Evolutionary conservation across 257 asterid species (phyloP), one percentile per base, ranked within the genome.

Genomic region (Eustoma russellianum): DNA sequence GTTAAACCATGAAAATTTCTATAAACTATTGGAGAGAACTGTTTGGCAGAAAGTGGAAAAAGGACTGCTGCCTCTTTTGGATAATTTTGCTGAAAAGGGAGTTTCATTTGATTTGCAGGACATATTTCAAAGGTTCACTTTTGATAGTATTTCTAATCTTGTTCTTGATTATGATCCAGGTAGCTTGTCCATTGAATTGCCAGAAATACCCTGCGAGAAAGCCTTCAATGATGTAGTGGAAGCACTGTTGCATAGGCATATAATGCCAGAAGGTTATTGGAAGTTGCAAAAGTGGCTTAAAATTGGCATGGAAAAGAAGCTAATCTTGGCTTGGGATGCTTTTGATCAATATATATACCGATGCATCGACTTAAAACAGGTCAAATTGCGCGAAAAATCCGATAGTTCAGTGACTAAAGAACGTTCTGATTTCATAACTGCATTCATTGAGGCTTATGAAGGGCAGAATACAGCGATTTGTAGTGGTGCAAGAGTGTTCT

Each of bases 251-350:
- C 8, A 33, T 17, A 45, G 66, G 53, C 60, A 52, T 16, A 4
- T 45, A 10, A 6, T 62, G 18, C 66, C 66, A 3, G 53, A 53
- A 44, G 53, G 17, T 24, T 15, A 9, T 6, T 53, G 66, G 66
- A 53, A 38, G 57, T 13, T 62, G 48, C 60, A 52, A 14, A 62
- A 53, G 16, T 16, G 53, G 60, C 58, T 62, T 1, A 41, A 45
- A 52, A 62, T 62, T 44, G 66, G 66, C 2, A 62, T 6, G 33
- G 60, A 62, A 35, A 53, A 33, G 11, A 60, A 12, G 40, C 50
- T 60, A 14, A 17, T 0, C 9, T 13, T 13, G 30, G 60, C 59
- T 2, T 10, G 53, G 47, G 35, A 43, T 33, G 47, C 33, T 33
- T 53, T 52, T 33, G 54, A 62, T 52, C 57, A 18, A 17, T 62